phyloP scores from a whole-genome alignment of 257 asterid species.

The Primulina huaijiensis region DNA sequence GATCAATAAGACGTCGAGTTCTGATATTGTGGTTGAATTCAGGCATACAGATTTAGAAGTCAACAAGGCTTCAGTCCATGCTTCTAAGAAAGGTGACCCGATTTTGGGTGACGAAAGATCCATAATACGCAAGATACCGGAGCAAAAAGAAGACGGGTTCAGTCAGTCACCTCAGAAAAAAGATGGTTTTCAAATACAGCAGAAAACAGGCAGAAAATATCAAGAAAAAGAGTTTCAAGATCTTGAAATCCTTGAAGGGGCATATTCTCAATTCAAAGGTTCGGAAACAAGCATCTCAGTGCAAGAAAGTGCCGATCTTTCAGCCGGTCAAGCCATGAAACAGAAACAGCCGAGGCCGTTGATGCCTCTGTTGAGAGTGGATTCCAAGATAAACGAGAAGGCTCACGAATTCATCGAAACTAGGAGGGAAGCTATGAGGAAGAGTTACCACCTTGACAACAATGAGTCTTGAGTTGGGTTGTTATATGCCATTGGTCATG shows the following conservation, averaged over 20 bases:
- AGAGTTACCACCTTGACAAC: constrained; percentile 29
- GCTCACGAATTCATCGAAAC: constrained; percentile 50
- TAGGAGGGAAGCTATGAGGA: constrained; percentile 46
- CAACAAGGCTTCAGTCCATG: background rate
- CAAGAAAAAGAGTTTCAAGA: constrained; percentile 1
- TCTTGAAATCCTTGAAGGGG: background rate
- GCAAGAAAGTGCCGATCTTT: constrained; percentile 19
- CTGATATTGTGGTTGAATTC: constrained; percentile 43
- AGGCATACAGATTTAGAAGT: constrained; percentile 36
- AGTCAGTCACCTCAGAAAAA: background rate
- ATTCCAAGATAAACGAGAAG: constrained; percentile 48
- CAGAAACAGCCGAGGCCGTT: constrained; percentile 19
- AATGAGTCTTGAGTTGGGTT: constrained; percentile 15
- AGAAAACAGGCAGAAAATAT: background rate
- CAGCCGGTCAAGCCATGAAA: constrained; percentile 16
- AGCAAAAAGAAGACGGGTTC: background rate
- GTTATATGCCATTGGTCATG: background rate
- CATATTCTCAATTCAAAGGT: constrained; percentile 2
- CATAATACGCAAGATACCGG: constrained; percentile 1
- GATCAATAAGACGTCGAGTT: constrained; percentile 5
- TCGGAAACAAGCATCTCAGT: constrained; percentile 5
- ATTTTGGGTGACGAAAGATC: constrained; percentile 9
- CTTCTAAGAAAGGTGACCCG: constrained; percentile 25
- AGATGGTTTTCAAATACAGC: background rate
- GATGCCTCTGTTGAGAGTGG: constrained; percentile 34